Base-by-base conservation (phyloP, 805 yeast species). In the Pichia californica region DNA sequence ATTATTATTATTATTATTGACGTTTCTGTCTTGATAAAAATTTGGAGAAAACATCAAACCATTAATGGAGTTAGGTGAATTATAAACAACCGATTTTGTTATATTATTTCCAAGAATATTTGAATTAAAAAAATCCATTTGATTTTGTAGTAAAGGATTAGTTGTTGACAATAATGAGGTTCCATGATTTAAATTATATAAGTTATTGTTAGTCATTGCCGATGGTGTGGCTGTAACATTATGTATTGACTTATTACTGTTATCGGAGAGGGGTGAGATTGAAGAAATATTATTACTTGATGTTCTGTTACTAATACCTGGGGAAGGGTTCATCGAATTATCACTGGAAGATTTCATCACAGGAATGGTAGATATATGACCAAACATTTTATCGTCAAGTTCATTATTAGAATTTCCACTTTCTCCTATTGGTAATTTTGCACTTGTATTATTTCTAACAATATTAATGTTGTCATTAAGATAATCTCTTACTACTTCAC, bases 381-480 rank as follows among this genome's bases (percentile, higher is more conserved):
- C n/a, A n/a, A n/a, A n/a, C n/a, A n/a, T n/a, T n/a, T n/a, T n/a
- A n/a, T n/a, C n/a, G n/a, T n/a, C n/a, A 23, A 23, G 6, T 23
- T 23, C 25, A 23, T 23, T 23, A 23, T 23, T 23, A 21, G 5
- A 6, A 19, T 23, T 15, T n/a, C 7, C 5, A 32, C 26, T 19
- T 19, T n/a, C 7, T n/a, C 13, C 30, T 4, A 25, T 18, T 13
- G 82, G 81, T 7, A 76, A 69, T 50, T 71, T 73, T 9, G 76
- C 70, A 43, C 62, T 63, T 15, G 79, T 75, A 53, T 77, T 77
- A 54, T 74, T 75, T 40, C 61, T 67, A 31, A 74, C 67, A 9
- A 75, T 71, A 43, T 74, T 76, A 48, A 74, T 74, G 53, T 76
- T 73, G 43, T 74, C 75, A 52, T 71, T 70, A 34, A 61, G 56